Conservation (phyloP, 2,329 filamentous ascomycete species). For the Aureobasidium leucospermi region DNA sequence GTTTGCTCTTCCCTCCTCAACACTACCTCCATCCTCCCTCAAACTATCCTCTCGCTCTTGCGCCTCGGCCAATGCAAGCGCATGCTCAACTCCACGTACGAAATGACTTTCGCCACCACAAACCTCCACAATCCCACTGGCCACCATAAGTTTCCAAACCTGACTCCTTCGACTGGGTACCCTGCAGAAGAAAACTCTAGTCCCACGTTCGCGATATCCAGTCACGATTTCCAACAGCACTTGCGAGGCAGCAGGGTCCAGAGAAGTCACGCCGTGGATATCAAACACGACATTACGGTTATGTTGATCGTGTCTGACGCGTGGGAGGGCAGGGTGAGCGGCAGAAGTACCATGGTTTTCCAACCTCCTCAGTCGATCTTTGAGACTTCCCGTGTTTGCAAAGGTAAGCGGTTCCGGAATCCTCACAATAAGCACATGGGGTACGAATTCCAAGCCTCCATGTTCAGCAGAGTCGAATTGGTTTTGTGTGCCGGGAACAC, state of each 20-base stretch:
- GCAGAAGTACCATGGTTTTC: slow-evolving; percentile 83
- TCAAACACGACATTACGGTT: slow-evolving; percentile 95
- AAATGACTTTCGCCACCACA: slow-evolving; percentile 74
- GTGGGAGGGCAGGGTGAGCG: slow-evolving; percentile 81
- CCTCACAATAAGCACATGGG: slow-evolving; percentile 91
- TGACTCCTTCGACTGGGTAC: slow-evolving; percentile 41
- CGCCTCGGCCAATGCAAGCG: slow-evolving; percentile 74
- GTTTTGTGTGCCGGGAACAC: slow-evolving; percentile 68
- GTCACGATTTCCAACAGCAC: slow-evolving; percentile 85
- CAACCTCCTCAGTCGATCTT: slow-evolving; percentile 70
- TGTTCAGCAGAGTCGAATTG: slow-evolving; percentile 79
- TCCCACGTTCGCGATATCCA: slow-evolving; percentile 67
- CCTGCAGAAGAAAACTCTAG: slow-evolving; percentile 67
- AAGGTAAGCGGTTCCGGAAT: slow-evolving; percentile 96
- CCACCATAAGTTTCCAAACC: slow-evolving; percentile 67
- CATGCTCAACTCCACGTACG: slow-evolving; percentile 75
- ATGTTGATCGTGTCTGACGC: slow-evolving; percentile 66
- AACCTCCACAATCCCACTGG: slow-evolving; percentile 76
- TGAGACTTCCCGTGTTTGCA: slow-evolving; percentile 81
- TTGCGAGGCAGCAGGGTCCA: slow-evolving; percentile 89
- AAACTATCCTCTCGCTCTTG: slow-evolving; percentile 33
- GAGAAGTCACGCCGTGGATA: slow-evolving; percentile 89
- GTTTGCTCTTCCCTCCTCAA: neutral
- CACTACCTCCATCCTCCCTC: neutral
- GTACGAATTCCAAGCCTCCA: slow-evolving; percentile 71